Base-by-base conservation (phyloP, 1,284 basidiomycete genomes). In the Meripilus lineatus region DNA sequence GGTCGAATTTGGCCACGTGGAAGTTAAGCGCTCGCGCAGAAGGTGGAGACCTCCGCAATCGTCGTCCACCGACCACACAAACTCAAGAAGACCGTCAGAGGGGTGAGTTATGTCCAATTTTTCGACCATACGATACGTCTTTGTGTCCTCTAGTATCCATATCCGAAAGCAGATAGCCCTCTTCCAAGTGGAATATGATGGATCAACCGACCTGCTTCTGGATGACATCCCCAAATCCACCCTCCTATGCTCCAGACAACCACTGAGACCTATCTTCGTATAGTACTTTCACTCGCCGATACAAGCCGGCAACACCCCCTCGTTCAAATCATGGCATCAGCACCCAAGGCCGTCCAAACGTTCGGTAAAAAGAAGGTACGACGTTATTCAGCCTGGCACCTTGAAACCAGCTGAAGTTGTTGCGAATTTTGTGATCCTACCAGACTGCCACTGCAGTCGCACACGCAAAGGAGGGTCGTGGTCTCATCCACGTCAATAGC, bases 361-460 rank as follows among this genome's bases (percentile, higher is more conserved):
- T 96, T 96, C 73, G 93, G 93, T 72, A 96, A 96, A 89, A 96
- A 96, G 85, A 95, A 95, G 86, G 89, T 80, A 63, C 54, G 80
- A 66, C 43, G n/a, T n/a, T n/a, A n/a, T n/a, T n/a, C n/a, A n/a
- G n/a, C 18, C n/a, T n/a, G n/a, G n/a, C n/a, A n/a, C n/a, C n/a
- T n/a, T n/a, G n/a, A n/a, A n/a, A n/a, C n/a, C n/a, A n/a, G n/a
- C n/a, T n/a, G n/a, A n/a, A n/a, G n/a, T n/a, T n/a, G n/a, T 25
- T 17, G 24, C 39, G n/a, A n/a, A 30, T 10, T 22, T 17, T 35
- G 32, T 61, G 28, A 30, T 10, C n/a, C 8, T 30, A 30, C 28
- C 28, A 93, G 93, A 96, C 93, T 65, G 93, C 93, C 54, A 96
- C 93, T 52, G 93, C 93, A 51, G 93, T 96, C 66, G 93, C 93